phyloP scores from a whole-genome alignment of 345 rosid genomes.

The Ricinus communis region DNA sequence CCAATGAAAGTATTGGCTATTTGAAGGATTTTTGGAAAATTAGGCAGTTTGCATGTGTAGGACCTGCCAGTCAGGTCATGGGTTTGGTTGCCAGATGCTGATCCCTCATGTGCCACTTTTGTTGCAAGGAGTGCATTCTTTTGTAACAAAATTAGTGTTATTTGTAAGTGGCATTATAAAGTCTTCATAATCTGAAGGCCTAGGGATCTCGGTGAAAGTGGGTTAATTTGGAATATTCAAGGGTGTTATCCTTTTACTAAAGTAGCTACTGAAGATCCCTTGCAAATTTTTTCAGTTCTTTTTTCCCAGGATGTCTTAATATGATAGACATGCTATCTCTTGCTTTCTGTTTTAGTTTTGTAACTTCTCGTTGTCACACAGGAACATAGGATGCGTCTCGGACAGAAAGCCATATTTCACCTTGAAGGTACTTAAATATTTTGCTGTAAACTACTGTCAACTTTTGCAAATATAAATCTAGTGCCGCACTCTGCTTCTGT shows the following conservation, averaged over 20 bases:
- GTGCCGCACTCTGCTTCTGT: neutral
- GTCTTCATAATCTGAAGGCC: neutral
- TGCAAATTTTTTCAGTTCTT: neutral
- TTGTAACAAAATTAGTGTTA: neutral
- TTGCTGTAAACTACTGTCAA: slow-evolving; percentile 4
- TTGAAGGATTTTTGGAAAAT: neutral
- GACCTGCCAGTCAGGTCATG: neutral
- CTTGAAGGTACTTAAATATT: slow-evolving; percentile 67
- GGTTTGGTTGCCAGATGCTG: neutral
- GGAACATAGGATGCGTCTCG: slow-evolving; percentile 86
- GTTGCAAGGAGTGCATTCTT: neutral
- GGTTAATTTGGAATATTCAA: neutral
- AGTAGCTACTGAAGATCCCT: neutral
- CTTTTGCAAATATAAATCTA: neutral
- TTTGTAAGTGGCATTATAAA: neutral
- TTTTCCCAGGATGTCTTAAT: neutral
- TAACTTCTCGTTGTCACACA: slow-evolving; percentile 32
- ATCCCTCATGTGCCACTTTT: neutral
- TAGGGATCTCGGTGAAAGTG: neutral
- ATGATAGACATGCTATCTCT: neutral
- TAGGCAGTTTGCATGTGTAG: neutral
- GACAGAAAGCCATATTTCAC: slow-evolving; percentile 93
- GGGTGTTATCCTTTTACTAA: neutral
- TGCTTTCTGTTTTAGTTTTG: neutral
- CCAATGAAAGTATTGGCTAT: neutral